Evolutionary conservation across 164 flowering plant species (phyloP), one percentile per base, ranked within the genome.

Genomic region (Vitis riparia): DNA sequence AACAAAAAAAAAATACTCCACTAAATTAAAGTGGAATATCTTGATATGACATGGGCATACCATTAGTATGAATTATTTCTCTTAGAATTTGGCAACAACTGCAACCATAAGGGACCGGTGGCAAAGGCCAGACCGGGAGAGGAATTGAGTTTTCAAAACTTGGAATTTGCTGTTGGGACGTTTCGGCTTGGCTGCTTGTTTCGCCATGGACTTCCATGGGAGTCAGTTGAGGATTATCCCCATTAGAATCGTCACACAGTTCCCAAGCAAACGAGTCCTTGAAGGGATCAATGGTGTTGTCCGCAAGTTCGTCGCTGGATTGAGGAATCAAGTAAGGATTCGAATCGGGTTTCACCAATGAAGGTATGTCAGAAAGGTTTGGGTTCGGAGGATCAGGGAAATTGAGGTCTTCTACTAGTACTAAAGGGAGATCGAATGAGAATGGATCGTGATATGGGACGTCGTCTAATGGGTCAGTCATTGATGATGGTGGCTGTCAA

Each of bases 51-150:
- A 19, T 19, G 48, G 47, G n/a, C 50, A 5, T 69, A 86, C 92
- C 90, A 71, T 85, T 78, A 2, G 79, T 65, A 51, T 88, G 86
- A 58, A 77, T 57, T 0, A 88, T 77, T 63, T 80, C 86, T 59
- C 92, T 67, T 29, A 88, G 79, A 0, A 88, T 80, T 60, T 75
- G 82, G 63, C 92, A 86, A 51, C 73, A 83, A 73, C 72, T 79
- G 72, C 92, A 85, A 29, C 2, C 8, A 32, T 66, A 62, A 0
- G 79, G 79, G 15, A 44, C 73, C 2, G 74, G 66, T 15, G 69
- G 57, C 29, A 14, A n/a, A 1, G 82, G 77, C 76, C 68, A 66
- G 13, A 37, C 13, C 17, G 70, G 11, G 49, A 68, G 29, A 14
- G 60, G 68, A 66, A 15, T 12, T 6, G 58, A 16, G 16, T 67